Evolutionary conservation across 768 basidiomycete species (phyloP).

Genomic region (Leucocoprinus birnbaumii): DNA sequence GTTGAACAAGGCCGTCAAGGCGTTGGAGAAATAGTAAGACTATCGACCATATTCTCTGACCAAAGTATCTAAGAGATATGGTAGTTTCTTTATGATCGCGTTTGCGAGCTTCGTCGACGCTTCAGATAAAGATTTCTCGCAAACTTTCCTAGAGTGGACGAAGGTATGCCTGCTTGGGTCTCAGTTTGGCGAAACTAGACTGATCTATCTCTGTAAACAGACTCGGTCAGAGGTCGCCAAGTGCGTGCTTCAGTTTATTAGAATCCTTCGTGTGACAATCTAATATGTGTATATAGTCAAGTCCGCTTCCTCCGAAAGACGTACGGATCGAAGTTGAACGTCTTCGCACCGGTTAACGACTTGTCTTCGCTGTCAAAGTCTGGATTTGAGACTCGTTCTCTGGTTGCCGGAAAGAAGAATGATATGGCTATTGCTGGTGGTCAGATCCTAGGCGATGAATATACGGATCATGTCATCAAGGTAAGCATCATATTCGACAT

Average conservation of each 20-base stretch:
- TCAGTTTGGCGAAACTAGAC: too few species aligned
- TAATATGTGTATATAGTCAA: constrained; percentile 43
- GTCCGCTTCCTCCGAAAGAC: constrained; percentile 82
- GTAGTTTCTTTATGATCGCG: constrained; percentile 89
- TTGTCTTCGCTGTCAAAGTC: constrained; percentile 78
- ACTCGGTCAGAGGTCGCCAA: constrained; percentile 90
- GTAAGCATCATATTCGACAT: constrained; percentile 31
- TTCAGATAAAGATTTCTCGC: constrained; percentile 49
- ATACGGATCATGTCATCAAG: constrained; percentile 91
- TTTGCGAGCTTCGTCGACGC: constrained; percentile 86
- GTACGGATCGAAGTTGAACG: constrained; percentile 74
- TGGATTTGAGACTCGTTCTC: constrained; percentile 50
- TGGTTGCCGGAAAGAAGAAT: constrained; percentile 68
- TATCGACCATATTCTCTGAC: constrained; percentile 19
- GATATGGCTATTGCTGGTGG: constrained; percentile 77
- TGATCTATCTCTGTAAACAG: too few species aligned
- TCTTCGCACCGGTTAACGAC: constrained; percentile 92
- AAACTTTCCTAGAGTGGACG: constrained; percentile 85
- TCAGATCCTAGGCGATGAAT: constrained; percentile 91
- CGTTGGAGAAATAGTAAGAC: constrained; percentile 84
- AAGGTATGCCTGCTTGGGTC: constrained; percentile 60
- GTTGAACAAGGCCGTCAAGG: constrained; percentile 66
- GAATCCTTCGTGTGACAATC: background rate
- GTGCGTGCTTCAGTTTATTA: constrained; percentile 41
- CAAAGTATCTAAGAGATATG: background rate